Percentiles rank a stretch among this genome's conserved stretches.
phyloP scores from a whole-genome alignment of 495 filamentous ascomycete species.

The Aspergillus sclerotiicarbonarius region DNA sequence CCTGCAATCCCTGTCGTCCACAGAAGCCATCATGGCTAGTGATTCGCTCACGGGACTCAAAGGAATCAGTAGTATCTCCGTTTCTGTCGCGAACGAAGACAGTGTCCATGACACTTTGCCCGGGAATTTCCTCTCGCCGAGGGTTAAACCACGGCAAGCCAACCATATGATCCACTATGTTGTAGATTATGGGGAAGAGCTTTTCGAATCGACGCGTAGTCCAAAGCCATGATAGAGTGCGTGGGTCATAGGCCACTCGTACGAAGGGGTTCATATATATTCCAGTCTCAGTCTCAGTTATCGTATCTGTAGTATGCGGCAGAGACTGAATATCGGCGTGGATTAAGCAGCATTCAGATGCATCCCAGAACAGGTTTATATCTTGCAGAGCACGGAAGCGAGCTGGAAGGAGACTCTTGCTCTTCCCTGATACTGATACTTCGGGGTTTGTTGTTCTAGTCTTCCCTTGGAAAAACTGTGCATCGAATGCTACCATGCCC shows the following conservation, averaged over 20 bases:
- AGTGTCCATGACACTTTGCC: conserved; percentile 49
- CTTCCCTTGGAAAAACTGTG: conserved; percentile 55
- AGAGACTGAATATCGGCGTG: conserved; percentile 62
- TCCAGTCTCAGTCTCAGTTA: conserved; percentile 53
- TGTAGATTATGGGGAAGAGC: conserved; percentile 52
- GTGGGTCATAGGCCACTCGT: conserved; percentile 59
- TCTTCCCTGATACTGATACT: neutral
- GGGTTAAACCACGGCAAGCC: conserved; percentile 58
- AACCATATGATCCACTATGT: conserved; percentile 47
- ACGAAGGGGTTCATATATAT: conserved; percentile 73
- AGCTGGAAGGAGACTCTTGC: too few species aligned
- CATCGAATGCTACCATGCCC: conserved; percentile 78
- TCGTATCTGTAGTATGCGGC: conserved; percentile 18
- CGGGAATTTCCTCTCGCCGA: conserved; percentile 51
- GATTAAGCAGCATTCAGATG: conserved; percentile 76
- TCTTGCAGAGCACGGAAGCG: too few species aligned
- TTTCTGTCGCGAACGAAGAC: conserved; percentile 45
- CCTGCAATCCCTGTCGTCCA: conserved; percentile 52
- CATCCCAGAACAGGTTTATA: conserved; percentile 73
- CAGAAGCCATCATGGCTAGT: conserved; percentile 54
- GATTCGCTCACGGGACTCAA: conserved; percentile 36
- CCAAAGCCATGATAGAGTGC: conserved; percentile 53
- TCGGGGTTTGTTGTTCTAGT: neutral
- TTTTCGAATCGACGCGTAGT: conserved; percentile 57
- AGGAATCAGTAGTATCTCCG: conserved; percentile 33